These are phyloP conservation scores for Nitzschia sp. DNA, from an alignment of 108 stramenopile genomes.

Conservation along the genomic window DNA sequence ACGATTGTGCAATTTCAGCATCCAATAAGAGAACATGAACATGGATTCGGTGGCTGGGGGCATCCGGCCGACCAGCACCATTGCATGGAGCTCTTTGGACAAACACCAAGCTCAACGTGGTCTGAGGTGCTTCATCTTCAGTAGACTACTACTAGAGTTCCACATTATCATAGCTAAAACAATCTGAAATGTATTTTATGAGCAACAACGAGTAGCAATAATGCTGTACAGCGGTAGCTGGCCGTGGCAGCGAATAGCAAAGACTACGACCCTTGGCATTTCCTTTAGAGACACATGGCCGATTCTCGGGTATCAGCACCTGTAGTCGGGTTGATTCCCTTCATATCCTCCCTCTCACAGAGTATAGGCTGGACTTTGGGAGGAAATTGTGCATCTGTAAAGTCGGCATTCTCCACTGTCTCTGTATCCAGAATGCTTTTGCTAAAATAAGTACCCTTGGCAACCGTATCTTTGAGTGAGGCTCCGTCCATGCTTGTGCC, in stretches of 20 bases:
- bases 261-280: not conserved
- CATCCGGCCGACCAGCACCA: slow-evolving; percentile 61
- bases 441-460: slow-evolving; percentile 77
- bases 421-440: slow-evolving; percentile 62
- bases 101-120: not conserved
- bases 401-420: slow-evolving; percentile 71
- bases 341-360: slow-evolving; percentile 79
- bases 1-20: not conserved
- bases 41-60: slow-evolving; percentile 61
- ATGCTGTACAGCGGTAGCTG: too few species aligned
- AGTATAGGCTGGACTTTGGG: slow-evolving; percentile 60
- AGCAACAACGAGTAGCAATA: too few species aligned
- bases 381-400: slow-evolving; percentile 85
- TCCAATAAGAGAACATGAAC: not conserved
- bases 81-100: slow-evolving; percentile 39
- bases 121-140: not conserved
- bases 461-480: slow-evolving; percentile 58
- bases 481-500: slow-evolving; percentile 83
- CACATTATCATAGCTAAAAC: too few species aligned
- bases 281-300: slow-evolving; percentile 73
- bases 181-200: too few species aligned
- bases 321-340: slow-evolving; percentile 88
- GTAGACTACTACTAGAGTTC: too few species aligned
- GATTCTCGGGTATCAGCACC: slow-evolving; percentile 91
- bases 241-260: too few species aligned